Conservation (phyloP, 2,329 filamentous ascomycete genomes). For the Didymosphaeria variabile region DNA sequence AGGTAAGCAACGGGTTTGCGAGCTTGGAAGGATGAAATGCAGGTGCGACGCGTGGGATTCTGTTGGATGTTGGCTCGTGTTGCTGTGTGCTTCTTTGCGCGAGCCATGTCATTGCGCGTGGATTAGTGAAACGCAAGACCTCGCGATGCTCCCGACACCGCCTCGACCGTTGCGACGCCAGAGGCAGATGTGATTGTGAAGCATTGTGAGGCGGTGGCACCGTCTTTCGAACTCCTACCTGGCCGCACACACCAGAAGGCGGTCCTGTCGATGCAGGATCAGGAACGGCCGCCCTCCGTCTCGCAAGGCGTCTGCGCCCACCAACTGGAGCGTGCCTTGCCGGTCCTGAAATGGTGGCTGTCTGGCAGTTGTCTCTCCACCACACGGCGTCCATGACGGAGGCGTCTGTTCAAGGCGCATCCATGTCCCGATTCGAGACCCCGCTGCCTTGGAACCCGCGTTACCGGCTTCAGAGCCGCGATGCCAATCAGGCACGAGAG, state of each 20-base stretch:
- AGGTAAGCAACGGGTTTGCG: conserved; percentile 3
- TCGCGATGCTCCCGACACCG: background rate
- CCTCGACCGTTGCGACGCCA: background rate
- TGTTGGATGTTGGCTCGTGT: conserved; percentile 15
- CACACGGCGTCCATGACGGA: conserved; percentile 41
- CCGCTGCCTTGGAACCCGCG: conserved; percentile 46
- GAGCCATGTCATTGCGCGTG: conserved; percentile 15
- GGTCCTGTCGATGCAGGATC: conserved; percentile 22
- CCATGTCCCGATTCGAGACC: conserved; percentile 41
- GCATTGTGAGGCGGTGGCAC: conserved; percentile 15
- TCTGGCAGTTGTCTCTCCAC: conserved; percentile 27
- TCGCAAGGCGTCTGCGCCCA: conserved; percentile 19
- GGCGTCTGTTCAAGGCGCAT: conserved; percentile 33
- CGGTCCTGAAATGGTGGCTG: conserved; percentile 30
- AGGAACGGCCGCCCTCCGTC: conserved; percentile 13
- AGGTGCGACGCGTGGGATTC: conserved; percentile 11
- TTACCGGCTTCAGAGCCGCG: conserved; percentile 38
- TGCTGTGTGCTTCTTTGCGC: conserved; percentile 8
- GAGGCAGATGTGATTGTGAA: conserved; percentile 4
- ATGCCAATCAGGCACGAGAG: conserved; percentile 40
- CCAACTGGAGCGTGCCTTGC: conserved; percentile 16
- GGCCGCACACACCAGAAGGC: conserved; percentile 24
- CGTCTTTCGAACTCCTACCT: conserved; percentile 17
- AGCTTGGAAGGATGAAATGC: conserved; percentile 1
- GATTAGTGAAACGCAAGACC: conserved; percentile 1